phyloP scores from a whole-genome alignment of 108 stramenopile species.

The Stephanodiscus triporus region DNA sequence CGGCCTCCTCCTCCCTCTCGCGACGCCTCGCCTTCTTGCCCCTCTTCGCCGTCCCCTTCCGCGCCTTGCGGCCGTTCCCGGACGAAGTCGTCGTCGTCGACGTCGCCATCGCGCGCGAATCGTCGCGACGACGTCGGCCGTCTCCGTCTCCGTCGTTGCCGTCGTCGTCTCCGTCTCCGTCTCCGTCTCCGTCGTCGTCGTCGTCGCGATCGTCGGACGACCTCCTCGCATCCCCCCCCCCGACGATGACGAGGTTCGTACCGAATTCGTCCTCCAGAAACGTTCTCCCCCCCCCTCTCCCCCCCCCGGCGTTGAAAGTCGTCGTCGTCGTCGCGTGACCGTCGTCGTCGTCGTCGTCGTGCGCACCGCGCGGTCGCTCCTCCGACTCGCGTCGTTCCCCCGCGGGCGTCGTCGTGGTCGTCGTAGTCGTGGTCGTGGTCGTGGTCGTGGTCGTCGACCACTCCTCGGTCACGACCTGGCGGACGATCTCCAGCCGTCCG shows the following conservation, averaged over 20 bases:
- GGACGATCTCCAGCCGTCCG: conserved; percentile 76
- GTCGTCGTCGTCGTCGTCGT: no score
- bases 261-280: no score
- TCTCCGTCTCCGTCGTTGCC: no score
- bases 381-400: no score
- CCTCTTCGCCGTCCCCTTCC: conserved; percentile 83
- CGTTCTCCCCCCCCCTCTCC: no score
- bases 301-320: no score
- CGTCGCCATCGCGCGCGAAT: no score
- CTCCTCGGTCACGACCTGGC: conserved; percentile 72
- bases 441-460: conserved; percentile 50
- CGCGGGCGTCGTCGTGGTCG: conserved; percentile 1
- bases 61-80: conserved; percentile 40
- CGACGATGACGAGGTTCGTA: no score
- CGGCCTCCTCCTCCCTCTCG: conserved; percentile 59
- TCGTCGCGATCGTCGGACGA: not conserved
- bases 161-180: no score
- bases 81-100: not conserved
- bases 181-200: no score
- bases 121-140: no score
- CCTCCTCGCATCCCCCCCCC: conserved; percentile 14
- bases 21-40: conserved; percentile 80
- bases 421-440: conserved; percentile 6
- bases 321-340: not conserved
- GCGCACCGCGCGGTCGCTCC: no score